Evolutionary conservation across 768 basidiomycete species (phyloP), one percentile per base, ranked within the genome.

Genomic region (Dendrothele bispora): DNA sequence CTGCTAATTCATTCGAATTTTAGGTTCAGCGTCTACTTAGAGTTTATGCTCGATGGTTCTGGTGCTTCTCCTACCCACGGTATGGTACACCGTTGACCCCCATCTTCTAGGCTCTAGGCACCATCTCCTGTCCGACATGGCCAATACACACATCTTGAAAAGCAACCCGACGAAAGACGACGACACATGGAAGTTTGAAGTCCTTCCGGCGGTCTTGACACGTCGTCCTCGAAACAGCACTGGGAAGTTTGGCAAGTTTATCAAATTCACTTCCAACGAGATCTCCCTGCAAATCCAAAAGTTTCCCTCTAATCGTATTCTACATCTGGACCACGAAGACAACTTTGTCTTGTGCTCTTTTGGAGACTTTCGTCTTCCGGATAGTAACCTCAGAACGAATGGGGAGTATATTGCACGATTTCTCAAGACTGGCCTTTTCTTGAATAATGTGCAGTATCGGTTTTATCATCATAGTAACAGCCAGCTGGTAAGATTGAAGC

Each of bases 401-500:
- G 62, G 71, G 38, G 82, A 84, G 11, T 86, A 86, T 53, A 76
- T 85, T 36, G 55, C 65, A 17, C 70, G 80, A 26, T 58, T 86
- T 50, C 69, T 85, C 61, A 75, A 73, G 49, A 64, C 68, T 0
- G 84, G 84, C 0, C 48, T 87, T 1, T 76, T 75, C 54, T 55
- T 84, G 54, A 85, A 86, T 51, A 72, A 69, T 1, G 61, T 73
- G 0, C 79, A 84, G 52, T 84, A 85, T 59, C 77, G 84, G 2
- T 86, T 86, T 58, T 86, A 84, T 49, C 80, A 81, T 47, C 84
- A 87, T 49, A 84, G 84, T 34, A 84, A 86, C 56, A 86, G 82
- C 50, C 84, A 87, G 52, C 55, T 86, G 58, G 83, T 83, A 51
- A 10, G 71, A 10, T n/a, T 25, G 10, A 10, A 2, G 35, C 22